Evolutionary conservation across 768 basidiomycete species (phyloP), one percentile per base, ranked within the genome.

Genomic region (Boletus rex-veris): DNA sequence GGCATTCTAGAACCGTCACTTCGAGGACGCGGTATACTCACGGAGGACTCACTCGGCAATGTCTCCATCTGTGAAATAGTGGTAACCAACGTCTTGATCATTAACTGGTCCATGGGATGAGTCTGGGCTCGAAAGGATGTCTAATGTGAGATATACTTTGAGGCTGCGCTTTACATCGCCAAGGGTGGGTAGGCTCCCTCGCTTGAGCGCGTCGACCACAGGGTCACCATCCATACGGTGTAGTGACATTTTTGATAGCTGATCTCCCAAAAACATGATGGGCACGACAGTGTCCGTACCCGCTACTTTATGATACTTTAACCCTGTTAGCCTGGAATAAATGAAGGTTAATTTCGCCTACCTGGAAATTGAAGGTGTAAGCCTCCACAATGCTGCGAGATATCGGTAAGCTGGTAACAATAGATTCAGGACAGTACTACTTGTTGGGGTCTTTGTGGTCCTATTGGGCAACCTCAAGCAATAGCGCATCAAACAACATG

Each of bases 331-430:
- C 39, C 10, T 35, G 12, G 21, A 43, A 35, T 16, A 16, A 33
- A 26, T 21, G 45, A 16, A 21, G 19, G 4, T 21, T 3, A 38
- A 12, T 35, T 28, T 12, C 26, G 52, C 73, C 56, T 59, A 87
- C 89, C 60, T 84, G 80, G 63, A 93, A 91, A 63, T 91, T 88
- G 73, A 93, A 93, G 0, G 89, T 92, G 63, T 92, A 93, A 14
- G 92, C 86, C 67, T 93, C 91, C 21, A 92, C 79, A 52, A 93
- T 87, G 71, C 91, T 93, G 58, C 16, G 28, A 57, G 11, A 50
- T 40, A 43, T 48, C 12, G 18, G 36, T 66, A 24, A 67, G 53
- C n/a, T 38, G 30, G 40, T n/a, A 55, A 55, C 31, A 48, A 42
- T 56, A 24, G 42, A 48, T 37, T 38, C 16, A 37, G 45, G 5